These are phyloP conservation scores for Asterophora lycoperdoides DNA, from an alignment of 768 basidiomycete species.

Conservation along the genomic window DNA sequence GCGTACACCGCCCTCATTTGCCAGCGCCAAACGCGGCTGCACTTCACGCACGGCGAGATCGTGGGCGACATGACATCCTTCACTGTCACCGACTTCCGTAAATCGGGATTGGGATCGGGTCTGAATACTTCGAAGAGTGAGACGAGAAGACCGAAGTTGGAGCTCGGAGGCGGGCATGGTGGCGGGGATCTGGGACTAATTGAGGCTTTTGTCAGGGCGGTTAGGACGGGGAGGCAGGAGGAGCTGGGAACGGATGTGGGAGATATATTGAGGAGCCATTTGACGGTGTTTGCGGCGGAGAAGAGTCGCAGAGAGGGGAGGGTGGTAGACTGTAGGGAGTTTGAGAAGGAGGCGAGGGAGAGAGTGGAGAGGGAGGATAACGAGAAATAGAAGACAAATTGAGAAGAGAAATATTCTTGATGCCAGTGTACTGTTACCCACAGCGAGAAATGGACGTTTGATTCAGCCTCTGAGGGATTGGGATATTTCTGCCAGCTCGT, in stretches of 20 bases:
- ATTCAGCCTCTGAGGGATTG: too few relatives aligned
- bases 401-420: too few relatives aligned
- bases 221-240: conserved; percentile 57
- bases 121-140: conserved; percentile 28
- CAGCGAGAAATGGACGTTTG: too few relatives aligned
- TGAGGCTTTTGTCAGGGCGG: conserved; percentile 72
- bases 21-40: conserved; percentile 77
- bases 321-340: conserved; percentile 66
- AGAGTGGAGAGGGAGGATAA: conserved; percentile 9
- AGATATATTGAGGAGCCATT: conserved; percentile 72
- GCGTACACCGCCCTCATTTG: conserved; percentile 79
- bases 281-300: conserved; percentile 89
- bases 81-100: conserved; percentile 74
- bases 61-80: conserved; percentile 80
- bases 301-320: conserved; percentile 62
- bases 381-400: neutral
- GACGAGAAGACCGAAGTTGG: conserved; percentile 36
- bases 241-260: conserved; percentile 60
- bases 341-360: conserved; percentile 49
- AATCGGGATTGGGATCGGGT: conserved; percentile 36
- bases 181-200: conserved; percentile 81
- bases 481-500: too few relatives aligned
- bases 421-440: too few relatives aligned
- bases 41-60: conserved; percentile 85
- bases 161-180: conserved; percentile 69